These are phyloP conservation scores for Ceratobasidium sp. DNA, from an alignment of 1,284 basidiomycete species.

Conservation along the genomic window DNA sequence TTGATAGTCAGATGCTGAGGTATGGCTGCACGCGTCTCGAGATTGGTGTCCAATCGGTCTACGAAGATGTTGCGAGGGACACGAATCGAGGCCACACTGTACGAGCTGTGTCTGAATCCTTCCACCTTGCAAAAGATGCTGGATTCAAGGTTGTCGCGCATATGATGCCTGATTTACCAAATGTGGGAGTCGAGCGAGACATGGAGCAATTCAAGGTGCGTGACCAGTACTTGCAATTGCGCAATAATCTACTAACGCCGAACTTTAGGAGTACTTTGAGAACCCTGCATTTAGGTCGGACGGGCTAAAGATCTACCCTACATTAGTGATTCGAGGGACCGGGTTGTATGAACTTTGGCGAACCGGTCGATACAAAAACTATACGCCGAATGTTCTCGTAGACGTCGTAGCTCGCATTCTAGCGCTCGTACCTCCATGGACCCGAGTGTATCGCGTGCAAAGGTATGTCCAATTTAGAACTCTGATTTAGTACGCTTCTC, in stretches of 20 bases:
- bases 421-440: slow-evolving; percentile 98
- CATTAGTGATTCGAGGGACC: slow-evolving; percentile 96
- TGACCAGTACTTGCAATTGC: not conserved
- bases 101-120: slow-evolving; percentile 95
- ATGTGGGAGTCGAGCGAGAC: slow-evolving; percentile 96
- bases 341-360: slow-evolving; percentile 97
- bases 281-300: slow-evolving; percentile 98
- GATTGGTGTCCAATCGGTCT: slow-evolving; percentile 98
- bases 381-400: slow-evolving; percentile 97
- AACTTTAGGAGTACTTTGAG: slow-evolving; percentile 86
- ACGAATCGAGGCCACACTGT: slow-evolving; percentile 99
- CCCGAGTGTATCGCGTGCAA: slow-evolving; percentile 97
- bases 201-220: slow-evolving; percentile 96
- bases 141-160: slow-evolving; percentile 99
- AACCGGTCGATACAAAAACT: slow-evolving; percentile 98
- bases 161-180: slow-evolving; percentile 98
- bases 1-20: slow-evolving; percentile 92
- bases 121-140: slow-evolving; percentile 98
- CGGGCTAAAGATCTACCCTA: slow-evolving; percentile 98
- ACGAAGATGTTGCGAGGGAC: slow-evolving; percentile 98
- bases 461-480: slow-evolving; percentile 62
- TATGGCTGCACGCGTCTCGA: slow-evolving; percentile 99
- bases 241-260: too few relatives aligned
- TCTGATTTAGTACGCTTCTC: not conserved
- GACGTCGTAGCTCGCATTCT: slow-evolving; percentile 97